A percentile compares a stretch with the other conserved stretches of the same genome.
phyloP scores from a whole-genome alignment of 306 rosid species.

The Rosa lucieae region DNA sequence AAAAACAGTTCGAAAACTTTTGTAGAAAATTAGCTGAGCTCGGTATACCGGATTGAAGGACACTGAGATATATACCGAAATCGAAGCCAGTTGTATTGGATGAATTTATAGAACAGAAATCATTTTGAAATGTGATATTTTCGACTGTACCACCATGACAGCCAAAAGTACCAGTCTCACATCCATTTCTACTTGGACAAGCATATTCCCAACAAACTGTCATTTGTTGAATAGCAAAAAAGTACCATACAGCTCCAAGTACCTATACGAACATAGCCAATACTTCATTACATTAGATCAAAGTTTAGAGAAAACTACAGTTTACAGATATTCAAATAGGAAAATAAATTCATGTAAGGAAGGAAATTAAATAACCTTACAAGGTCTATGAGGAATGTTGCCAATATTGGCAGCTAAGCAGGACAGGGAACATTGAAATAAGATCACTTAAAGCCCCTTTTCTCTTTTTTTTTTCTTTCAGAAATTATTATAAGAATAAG shows the following conservation, averaged over 20 bases:
- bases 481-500: too few species aligned
- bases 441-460: too few species aligned
- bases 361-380: too few species aligned
- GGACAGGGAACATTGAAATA: too few species aligned
- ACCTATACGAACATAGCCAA: background rate
- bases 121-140: background rate
- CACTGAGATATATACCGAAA: background rate
- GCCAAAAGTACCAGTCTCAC: background rate
- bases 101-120: background rate
- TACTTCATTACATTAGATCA: too few species aligned
- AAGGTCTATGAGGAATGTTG: too few species aligned
- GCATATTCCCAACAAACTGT: background rate
- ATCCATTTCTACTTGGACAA: background rate
- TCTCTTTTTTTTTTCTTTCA: too few species aligned
- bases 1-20: background rate
- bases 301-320: too few species aligned
- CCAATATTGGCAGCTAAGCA: too few species aligned
- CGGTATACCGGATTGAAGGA: background rate
- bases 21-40: background rate
- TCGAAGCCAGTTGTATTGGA: background rate
- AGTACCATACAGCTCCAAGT: background rate
- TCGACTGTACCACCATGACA: background rate
- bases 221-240: background rate
- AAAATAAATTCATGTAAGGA: too few species aligned
- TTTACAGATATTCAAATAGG: too few species aligned